These are phyloP conservation scores for Corchorus capsularis DNA, from an alignment of 345 rosid species.

Conservation along the genomic window DNA sequence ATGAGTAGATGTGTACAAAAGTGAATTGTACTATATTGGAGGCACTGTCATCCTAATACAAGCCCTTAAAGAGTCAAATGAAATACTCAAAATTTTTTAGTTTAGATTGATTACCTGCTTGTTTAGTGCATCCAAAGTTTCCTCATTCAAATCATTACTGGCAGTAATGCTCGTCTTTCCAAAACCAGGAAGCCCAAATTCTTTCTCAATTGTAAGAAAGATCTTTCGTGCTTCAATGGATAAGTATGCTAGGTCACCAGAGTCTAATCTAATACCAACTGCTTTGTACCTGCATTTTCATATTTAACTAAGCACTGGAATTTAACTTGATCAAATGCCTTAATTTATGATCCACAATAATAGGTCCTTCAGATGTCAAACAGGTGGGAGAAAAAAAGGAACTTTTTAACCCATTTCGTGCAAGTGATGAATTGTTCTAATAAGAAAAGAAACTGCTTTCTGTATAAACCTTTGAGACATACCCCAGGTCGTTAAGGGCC, in stretches of 20 bases:
- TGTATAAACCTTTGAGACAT: conserved; percentile 26
- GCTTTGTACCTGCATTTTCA: conserved; percentile 71
- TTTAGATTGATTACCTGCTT: conserved; percentile 64
- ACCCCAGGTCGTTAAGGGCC: conserved; percentile 87
- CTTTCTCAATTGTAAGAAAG: conserved; percentile 68
- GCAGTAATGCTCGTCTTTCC: conserved; percentile 82
- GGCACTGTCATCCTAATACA: not conserved
- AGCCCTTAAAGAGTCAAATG: not conserved
- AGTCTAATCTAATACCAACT: conserved; percentile 87
- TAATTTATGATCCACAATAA: not conserved
- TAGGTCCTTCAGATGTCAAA: not conserved
- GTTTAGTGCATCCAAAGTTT: conserved; percentile 91
- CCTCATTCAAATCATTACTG: conserved; percentile 95
- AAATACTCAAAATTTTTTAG: not conserved
- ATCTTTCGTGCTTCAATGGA: conserved; percentile 77
- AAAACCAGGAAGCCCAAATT: conserved; percentile 62
- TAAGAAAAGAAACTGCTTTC: not conserved
- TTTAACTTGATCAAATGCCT: not conserved
- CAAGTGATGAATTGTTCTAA: not conserved
- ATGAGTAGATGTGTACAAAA: not conserved
- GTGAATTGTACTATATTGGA: not conserved
- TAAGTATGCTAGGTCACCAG: conserved; percentile 93
- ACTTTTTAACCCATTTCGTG: not conserved
- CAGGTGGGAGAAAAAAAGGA: not conserved
- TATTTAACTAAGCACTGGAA: conserved; percentile 27